Evolutionary conservation across 805 yeast genomes (phyloP).

Genomic region (Teunomyces panamensis): DNA sequence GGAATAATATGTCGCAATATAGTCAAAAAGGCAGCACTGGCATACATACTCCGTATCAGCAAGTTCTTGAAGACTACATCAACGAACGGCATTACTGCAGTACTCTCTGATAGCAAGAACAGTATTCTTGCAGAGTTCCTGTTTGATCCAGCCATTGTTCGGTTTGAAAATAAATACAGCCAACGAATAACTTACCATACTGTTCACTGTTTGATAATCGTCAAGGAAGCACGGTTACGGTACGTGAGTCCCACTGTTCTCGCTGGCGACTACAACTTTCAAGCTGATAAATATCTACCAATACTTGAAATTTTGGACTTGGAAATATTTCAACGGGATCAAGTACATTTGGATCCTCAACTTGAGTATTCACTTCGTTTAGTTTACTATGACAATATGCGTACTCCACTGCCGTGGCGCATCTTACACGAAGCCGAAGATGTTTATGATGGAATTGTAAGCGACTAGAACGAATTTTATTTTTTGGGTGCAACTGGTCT

Average conservation of each 20-base stretch:
- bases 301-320: constrained; percentile 30
- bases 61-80: constrained; percentile 21
- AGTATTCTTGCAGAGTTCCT: constrained; percentile 30
- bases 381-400: not conserved
- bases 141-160: constrained; percentile 20
- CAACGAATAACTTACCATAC: constrained; percentile 35
- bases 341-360: constrained; percentile 11
- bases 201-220: constrained; percentile 20
- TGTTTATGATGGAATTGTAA: constrained; percentile 5
- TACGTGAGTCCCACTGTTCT: constrained; percentile 13
- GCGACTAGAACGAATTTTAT: constrained; percentile 6
- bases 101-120: constrained; percentile 31
- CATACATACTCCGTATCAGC: constrained; percentile 18
- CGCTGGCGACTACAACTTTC: constrained; percentile 1
- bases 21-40: not conserved
- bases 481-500: not conserved
- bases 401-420: not conserved
- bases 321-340: constrained; percentile 32
- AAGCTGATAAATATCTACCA: constrained; percentile 13
- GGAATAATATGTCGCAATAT: not conserved
- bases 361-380: not conserved
- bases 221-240: constrained; percentile 26
- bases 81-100: constrained; percentile 24
- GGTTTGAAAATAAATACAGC: constrained; percentile 28
- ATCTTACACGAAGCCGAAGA: not conserved